Evolutionary conservation across 1,284 basidiomycete genomes (phyloP), one percentile per base, ranked within the genome.

Genomic region (Meripilus lineatus): DNA sequence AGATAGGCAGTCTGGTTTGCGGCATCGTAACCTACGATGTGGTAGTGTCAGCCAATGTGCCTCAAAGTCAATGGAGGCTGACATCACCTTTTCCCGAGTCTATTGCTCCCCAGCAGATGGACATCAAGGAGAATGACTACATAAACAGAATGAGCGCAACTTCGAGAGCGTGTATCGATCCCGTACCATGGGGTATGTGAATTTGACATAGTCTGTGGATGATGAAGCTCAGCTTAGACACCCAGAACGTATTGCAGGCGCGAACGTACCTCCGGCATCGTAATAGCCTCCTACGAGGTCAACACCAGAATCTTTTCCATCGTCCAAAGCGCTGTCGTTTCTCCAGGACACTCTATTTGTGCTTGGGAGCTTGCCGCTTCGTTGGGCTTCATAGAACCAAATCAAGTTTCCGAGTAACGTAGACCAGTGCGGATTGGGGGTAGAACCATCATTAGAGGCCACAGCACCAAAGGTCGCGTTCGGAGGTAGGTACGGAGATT

Each of bases 331-430:
- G 58, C 85, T 90, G 49, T 83, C 77, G 55, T 96, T 95, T 40
- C 93, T 74, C 93, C 93, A 96, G 13, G 72, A 57, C 1, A 95
- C 89, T 20, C 93, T 76, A 51, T 89, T 89, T 4, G 70, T 72
- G 10, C 64, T 56, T 0, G 85, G 79, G 4, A 95, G 72, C 37
- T 71, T 72, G 11, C 93, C 92, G 47, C 87, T 89, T 32, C 93
- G 73, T 58, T 96, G 93, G 1, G 83, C 91, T 51, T 96, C 93
- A 59, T 94, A 96, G 63, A 94, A 95, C 60, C 81, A 95, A 17
- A 96, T 63, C 25, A 85, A 64, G 61, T 88, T 81, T 11, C 90
- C 91, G 0, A 95, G 74, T 1, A 94, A 66, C 28, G 72, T 81
- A 1, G 79, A 73, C 89, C 92, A 95, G 58, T 93, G 89, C 2